phyloP scores from a whole-genome alignment of 176 grass and related monocot species.

The Rhynchospora pubera region DNA sequence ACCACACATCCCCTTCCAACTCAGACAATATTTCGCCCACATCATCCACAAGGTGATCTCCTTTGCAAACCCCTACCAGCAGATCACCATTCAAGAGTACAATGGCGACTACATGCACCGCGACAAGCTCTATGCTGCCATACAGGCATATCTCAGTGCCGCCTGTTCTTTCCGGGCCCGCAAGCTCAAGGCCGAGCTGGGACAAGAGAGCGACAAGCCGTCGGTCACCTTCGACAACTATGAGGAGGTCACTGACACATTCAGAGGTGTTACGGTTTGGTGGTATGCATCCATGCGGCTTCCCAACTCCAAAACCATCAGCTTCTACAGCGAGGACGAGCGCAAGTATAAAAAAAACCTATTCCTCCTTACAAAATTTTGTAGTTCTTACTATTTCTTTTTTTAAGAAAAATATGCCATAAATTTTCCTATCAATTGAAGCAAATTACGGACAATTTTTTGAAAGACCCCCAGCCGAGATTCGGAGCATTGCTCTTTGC shows the following conservation, averaged over 20 bases:
- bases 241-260: conserved; percentile 53
- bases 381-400: neutral
- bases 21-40: neutral
- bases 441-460: too few relatives aligned
- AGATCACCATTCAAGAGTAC: conserved; percentile 45
- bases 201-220: conserved; percentile 31
- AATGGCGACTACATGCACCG: conserved; percentile 25
- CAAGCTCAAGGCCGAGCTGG: conserved; percentile 44
- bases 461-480: too few relatives aligned
- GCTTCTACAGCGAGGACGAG: neutral
- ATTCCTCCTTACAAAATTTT: neutral
- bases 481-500: too few relatives aligned
- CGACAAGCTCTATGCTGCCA: conserved; percentile 33
- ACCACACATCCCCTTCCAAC: conserved; percentile 13
- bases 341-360: neutral
- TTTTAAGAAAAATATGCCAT: too few relatives aligned
- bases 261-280: conserved; percentile 33
- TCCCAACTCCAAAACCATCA: neutral
- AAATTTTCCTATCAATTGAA: too few relatives aligned
- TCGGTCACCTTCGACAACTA: conserved; percentile 41
- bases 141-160: conserved; percentile 49
- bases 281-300: conserved; percentile 11
- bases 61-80: conserved; percentile 37
- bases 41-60: neutral
- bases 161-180: conserved; percentile 30